Base-by-base conservation (phyloP, 768 basidiomycete species). In the Auriscalpium orientale region DNA sequence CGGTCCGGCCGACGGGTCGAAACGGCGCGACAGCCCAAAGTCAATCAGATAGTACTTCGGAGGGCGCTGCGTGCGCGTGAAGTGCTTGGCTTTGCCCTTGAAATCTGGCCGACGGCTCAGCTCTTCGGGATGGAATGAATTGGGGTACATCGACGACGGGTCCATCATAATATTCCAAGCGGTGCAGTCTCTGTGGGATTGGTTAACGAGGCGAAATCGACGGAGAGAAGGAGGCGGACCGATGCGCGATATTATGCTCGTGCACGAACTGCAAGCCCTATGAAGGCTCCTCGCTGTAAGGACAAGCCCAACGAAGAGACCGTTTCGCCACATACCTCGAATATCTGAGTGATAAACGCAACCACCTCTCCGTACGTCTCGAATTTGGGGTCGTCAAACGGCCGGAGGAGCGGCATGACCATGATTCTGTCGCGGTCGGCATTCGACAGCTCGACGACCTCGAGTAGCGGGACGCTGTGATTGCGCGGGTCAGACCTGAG, bases 341-440 rank as follows among this genome's bases (percentile, higher is more conserved):
- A 62, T 13, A 72, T 59, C 38, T 72, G 71, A 13, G 49, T 22
- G 47, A 69, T 58, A 22, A 66, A 70, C 3, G 67, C 66, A 15
- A 70, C 53, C 0, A 59, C 66, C 54, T 72, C 72, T 2, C 70
- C 72, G 4, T 70, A 37, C 1, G 70, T 68, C 2, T 63, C 47
- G 48, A 70, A 71, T 0, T 44, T 59, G 15, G 63, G 66, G 15
- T 59, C 38, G 46, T 66, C 49, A 34, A 56, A 61, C 8, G 38
- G 12, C 2, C 62, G 57, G 7, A 72, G 52, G 1, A 68, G 56
- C 1, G 68, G 67, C 68, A 72, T 69, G 6, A 70, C 69, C 3
- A 72, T 13, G 34, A 72, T 48, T 0, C 49, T 46, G 8, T 35
- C 50, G 10, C 59, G 40, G 0, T 60, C 53, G 5, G 57, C 55